Conservation (phyloP, 768 basidiomycete species). For the Chalciporus pseudorubinellus region DNA sequence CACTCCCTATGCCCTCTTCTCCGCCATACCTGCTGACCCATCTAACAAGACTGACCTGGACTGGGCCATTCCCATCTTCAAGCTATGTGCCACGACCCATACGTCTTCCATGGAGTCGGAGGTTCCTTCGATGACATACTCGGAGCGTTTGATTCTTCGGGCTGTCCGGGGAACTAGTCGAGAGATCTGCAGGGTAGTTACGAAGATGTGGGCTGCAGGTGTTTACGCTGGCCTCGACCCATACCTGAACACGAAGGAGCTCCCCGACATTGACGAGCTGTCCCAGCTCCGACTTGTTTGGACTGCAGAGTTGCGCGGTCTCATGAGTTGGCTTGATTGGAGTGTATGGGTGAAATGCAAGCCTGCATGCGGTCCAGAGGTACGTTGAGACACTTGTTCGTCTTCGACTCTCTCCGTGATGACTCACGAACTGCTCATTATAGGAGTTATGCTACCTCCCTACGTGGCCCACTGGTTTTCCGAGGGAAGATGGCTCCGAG, state of each 20-base stretch:
- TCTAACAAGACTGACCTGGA: neutral
- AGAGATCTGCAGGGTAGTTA: conserved; percentile 20
- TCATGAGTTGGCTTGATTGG: conserved; percentile 26
- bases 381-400: neutral
- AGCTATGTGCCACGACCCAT: conserved; percentile 9
- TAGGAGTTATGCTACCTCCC: conserved; percentile 30
- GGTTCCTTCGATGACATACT: conserved; percentile 7
- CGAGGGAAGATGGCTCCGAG: neutral
- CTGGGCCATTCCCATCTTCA: conserved; percentile 11
- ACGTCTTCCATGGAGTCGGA: neutral
- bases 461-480: conserved; percentile 17
- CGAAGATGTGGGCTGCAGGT: conserved; percentile 19
- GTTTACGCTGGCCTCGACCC: conserved; percentile 11
- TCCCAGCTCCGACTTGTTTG: conserved; percentile 8
- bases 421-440: too few species aligned
- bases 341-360: conserved; percentile 22
- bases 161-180: conserved; percentile 12
- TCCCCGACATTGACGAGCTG: neutral
- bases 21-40: neutral
- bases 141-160: conserved; percentile 9
- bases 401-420: too few species aligned
- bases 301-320: conserved; percentile 1
- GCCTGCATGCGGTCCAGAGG: conserved; percentile 14
- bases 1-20: conserved; percentile 7
- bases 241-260: neutral